These are phyloP conservation scores for Senna siamea DNA, from an alignment of 306 rosid species.

Conservation along the genomic window DNA sequence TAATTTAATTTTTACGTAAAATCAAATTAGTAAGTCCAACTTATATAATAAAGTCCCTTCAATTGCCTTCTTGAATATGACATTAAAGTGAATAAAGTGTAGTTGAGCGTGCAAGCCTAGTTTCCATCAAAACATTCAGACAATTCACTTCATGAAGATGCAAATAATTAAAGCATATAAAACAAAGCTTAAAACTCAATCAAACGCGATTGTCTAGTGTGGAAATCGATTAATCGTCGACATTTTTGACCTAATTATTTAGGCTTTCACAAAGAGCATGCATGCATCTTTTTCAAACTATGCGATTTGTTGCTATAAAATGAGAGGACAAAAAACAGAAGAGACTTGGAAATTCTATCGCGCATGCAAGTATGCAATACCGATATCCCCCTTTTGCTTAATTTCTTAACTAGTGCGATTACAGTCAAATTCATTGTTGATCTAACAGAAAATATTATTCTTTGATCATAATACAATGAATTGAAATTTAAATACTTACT, in stretches of 20 bases:
- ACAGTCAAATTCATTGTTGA: conserved; percentile 33
- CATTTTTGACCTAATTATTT: neutral
- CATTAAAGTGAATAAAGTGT: no score
- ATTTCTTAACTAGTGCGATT: conserved; percentile 12
- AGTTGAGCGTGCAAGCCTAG: no score
- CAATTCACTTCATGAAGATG: neutral
- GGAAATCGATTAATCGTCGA: neutral
- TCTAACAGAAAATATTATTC: no score
- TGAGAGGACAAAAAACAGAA: conserved; percentile 31
- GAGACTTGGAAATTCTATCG: conserved; percentile 27
- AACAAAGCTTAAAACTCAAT: no score
- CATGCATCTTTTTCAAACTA: conserved; percentile 31
- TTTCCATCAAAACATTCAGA: neutral
- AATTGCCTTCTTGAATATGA: neutral
- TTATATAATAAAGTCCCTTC: no score
- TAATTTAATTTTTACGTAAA: no score
- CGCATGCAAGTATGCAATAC: conserved; percentile 20
- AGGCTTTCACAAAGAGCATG: neutral
- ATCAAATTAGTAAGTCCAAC: no score
- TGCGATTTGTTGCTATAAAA: conserved; percentile 22
- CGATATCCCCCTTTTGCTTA: neutral
- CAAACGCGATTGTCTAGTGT: no score
- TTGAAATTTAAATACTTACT: no score
- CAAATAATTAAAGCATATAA: no score
- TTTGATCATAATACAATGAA: no score